Base-by-base conservation (phyloP, 2,329 filamentous ascomycete genomes). In the Neocucurbitaria cava region DNA sequence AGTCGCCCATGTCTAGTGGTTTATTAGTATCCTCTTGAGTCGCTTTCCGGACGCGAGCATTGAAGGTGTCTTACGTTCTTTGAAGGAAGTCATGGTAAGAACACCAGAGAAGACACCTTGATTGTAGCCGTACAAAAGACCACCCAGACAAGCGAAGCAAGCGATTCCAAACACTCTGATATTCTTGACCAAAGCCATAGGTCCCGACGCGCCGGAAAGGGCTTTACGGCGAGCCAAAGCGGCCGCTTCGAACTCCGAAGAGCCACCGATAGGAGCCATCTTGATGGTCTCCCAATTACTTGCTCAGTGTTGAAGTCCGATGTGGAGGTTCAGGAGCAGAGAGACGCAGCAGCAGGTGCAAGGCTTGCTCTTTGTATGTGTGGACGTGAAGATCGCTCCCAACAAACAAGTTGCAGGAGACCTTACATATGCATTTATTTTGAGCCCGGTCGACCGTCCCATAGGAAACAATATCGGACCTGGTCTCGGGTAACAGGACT, bases 31-130 rank as follows among this genome's bases (percentile, higher is more conserved):
- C 3, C 11, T 21, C 18, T 15, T 24, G 15, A 33, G 17, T 8
- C 0, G 21, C 21, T 2, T 20, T 31, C 8, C 15, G 6, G 28
- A 21, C n/a, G 3, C 30, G 64, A 35, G 31, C 17, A 17, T 2
- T 35, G n/a, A 15, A 15, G 31, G 31, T 8, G 31, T 1, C 71
- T 65, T 59, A 77, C 72, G 73, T 35, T 71, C 52, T 30, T 77
- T 74, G 60, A 82, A 83, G 1, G 77, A 74, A 5, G 68, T 64
- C 79, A 83, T 82, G 28, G 77, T 80, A 46, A 85, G 66, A 11
- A 92, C 84, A 31, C 89, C 88, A n/a, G 85, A 86, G 75, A 90
- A 90, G 74, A 90, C 88, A 63, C 89, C 89, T 40, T 90, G 87
- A 68, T 91, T 91, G 77, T 90, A 91, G n/a, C 89, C 87, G 70